These are phyloP conservation scores for Zygosaccharomyces bailii DNA, from an alignment of 805 yeast genomes.

Conservation along the genomic window DNA sequence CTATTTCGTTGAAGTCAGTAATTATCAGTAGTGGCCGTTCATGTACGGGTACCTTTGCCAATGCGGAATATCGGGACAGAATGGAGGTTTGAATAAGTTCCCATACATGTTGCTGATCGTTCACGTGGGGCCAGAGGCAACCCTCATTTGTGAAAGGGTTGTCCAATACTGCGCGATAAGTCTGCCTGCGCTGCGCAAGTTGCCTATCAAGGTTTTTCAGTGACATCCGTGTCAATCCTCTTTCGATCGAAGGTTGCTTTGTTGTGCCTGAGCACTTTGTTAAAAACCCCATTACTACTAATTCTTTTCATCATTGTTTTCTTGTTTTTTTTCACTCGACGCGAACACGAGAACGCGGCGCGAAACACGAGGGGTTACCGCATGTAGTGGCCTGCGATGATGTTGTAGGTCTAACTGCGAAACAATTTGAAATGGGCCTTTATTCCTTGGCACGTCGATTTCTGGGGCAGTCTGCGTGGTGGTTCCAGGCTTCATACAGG, in stretches of 20 bases:
- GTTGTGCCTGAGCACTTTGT: background rate
- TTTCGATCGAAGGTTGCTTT: background rate
- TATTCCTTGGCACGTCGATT: background rate
- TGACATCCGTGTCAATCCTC: constrained; percentile 29
- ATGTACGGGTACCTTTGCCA: constrained; percentile 19
- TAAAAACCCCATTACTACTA: background rate
- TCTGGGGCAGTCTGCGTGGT: constrained; percentile 1
- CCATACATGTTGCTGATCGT: constrained; percentile 39
- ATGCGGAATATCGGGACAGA: constrained; percentile 36
- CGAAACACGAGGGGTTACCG: constrained; percentile 9
- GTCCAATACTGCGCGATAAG: constrained; percentile 61
- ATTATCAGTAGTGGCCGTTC: constrained; percentile 24
- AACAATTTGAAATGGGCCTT: background rate
- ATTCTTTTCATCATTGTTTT: background rate
- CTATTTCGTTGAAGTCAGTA: constrained; percentile 50
- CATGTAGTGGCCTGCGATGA: constrained; percentile 2
- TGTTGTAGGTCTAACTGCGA: background rate
- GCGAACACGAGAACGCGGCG: constrained; percentile 7
- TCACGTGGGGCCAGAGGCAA: constrained; percentile 41
- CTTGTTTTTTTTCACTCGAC: constrained; percentile 6
- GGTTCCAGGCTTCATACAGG: background rate
- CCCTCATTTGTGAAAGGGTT: constrained; percentile 55
- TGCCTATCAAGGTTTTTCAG: constrained; percentile 47
- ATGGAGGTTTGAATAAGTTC: constrained; percentile 40
- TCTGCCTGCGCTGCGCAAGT: constrained; percentile 44